Conservation (phyloP, 163 green algal genomes). For the Chloroidium sp. region DNA sequence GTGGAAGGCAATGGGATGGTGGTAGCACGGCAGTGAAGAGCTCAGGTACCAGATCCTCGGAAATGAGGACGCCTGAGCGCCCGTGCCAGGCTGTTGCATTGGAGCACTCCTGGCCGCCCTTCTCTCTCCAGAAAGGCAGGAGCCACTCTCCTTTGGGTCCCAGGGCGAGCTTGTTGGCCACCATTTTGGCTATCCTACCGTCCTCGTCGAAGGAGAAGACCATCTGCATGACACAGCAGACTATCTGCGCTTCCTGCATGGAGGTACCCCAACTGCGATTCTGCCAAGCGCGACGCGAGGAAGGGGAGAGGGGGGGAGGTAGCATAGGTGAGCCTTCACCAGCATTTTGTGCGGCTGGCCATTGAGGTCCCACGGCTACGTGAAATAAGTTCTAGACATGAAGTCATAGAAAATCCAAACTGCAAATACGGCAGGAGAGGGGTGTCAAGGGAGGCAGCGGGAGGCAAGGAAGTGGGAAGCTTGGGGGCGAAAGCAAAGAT, state of each 20-base stretch:
- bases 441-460: too few relatives aligned
- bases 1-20: neutral
- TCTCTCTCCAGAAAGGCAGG: constrained; percentile 26
- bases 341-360: too few relatives aligned
- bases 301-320: too few relatives aligned
- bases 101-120: constrained; percentile 2
- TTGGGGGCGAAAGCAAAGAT: too few relatives aligned
- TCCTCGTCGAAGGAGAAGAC: constrained; percentile 7
- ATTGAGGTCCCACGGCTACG: too few relatives aligned
- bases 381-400: too few relatives aligned
- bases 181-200: constrained; percentile 22
- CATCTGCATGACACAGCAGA: constrained; percentile 4
- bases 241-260: neutral
- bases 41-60: constrained; percentile 1
- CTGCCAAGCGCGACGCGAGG: too few relatives aligned
- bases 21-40: neutral
- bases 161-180: constrained; percentile 16
- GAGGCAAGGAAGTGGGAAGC: too few relatives aligned
- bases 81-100: neutral
- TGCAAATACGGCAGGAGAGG: too few relatives aligned
- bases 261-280: too few relatives aligned
- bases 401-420: too few relatives aligned
- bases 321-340: too few relatives aligned
- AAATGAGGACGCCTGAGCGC: constrained; percentile 6
- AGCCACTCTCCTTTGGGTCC: constrained; percentile 9